Conservation (phyloP, 2,329 filamentous ascomycete genomes). For the Zymoseptoria ardabiliae region DNA sequence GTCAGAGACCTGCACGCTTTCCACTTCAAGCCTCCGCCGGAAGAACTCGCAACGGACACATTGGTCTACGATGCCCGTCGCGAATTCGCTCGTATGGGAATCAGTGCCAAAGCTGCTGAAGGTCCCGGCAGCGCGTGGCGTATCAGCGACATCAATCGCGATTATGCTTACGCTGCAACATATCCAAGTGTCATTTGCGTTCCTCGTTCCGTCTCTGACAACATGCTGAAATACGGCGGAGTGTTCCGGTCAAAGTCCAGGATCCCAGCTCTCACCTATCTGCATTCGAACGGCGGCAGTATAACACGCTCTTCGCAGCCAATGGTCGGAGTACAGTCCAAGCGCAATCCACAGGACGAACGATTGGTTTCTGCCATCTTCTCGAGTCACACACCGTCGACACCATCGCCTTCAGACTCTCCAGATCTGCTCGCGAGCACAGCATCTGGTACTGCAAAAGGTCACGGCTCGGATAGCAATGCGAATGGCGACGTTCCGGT, state of each 20-base stretch:
- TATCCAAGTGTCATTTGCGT: slow-evolving; percentile 83
- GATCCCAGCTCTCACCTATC: slow-evolving; percentile 83
- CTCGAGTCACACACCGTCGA: slow-evolving; percentile 46
- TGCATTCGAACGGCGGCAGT: slow-evolving; percentile 96
- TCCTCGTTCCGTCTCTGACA: slow-evolving; percentile 88
- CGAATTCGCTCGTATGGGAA: slow-evolving; percentile 82
- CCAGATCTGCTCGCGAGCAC: background rate
- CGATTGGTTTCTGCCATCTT: slow-evolving; percentile 90
- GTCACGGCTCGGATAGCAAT: background rate
- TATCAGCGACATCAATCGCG: slow-evolving; percentile 79
- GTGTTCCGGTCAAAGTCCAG: slow-evolving; percentile 81
- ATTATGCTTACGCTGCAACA: slow-evolving; percentile 87
- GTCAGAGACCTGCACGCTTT: slow-evolving; percentile 92
- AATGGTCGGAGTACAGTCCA: slow-evolving; percentile 68
- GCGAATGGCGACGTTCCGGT: slow-evolving; percentile 2
- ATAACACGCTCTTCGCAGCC: slow-evolving; percentile 94
- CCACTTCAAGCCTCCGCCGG: slow-evolving; percentile 61
- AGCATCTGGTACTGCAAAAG: background rate
- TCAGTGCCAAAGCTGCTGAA: slow-evolving; percentile 70
- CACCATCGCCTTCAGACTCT: slow-evolving; percentile 3
- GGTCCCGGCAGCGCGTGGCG: slow-evolving; percentile 63
- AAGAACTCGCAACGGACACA: slow-evolving; percentile 68
- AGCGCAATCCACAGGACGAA: slow-evolving; percentile 92
- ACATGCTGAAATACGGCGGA: slow-evolving; percentile 86
- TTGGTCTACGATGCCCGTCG: slow-evolving; percentile 73